These are phyloP conservation scores for Solanum raphanifolium DNA, from an alignment of 257 asterid species.

Conservation along the genomic window DNA sequence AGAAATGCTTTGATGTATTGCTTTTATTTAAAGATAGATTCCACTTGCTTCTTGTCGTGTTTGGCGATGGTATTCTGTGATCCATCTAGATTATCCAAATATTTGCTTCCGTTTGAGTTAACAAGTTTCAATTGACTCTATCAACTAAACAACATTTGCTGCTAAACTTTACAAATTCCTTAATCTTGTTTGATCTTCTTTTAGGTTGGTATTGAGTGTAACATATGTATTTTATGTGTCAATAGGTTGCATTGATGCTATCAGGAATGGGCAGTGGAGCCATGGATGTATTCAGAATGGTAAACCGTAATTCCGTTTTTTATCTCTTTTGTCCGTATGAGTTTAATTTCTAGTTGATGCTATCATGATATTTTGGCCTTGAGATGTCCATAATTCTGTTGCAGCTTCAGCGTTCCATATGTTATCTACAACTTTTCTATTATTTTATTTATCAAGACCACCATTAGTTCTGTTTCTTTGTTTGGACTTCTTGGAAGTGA, in stretches of 20 bases:
- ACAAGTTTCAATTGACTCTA: neutral
- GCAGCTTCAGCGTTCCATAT: neutral
- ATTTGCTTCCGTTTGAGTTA: neutral
- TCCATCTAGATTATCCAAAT: neutral
- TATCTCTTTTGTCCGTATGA: neutral
- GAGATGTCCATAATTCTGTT: neutral
- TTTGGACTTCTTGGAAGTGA: neutral
- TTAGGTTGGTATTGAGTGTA: neutral
- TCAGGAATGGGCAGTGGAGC: conserved; percentile 94
- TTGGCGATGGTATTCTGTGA: neutral
- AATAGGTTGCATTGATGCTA: conserved; percentile 89
- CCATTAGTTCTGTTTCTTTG: neutral
- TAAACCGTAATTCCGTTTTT: neutral
- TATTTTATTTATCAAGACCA: neutral
- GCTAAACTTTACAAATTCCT: neutral
- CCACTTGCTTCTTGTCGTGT: neutral
- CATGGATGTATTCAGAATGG: conserved; percentile 83
- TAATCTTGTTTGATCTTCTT: neutral
- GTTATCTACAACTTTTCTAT: neutral
- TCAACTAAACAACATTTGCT: neutral
- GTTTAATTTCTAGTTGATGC: neutral
- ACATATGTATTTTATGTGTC: neutral
- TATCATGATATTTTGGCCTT: neutral
- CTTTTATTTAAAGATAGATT: neutral
- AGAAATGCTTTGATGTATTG: neutral